Evolutionary conservation across 2,329 filamentous ascomycete species (phyloP), one percentile per base, ranked within the genome.

Genomic region (Aschersonia sp.): DNA sequence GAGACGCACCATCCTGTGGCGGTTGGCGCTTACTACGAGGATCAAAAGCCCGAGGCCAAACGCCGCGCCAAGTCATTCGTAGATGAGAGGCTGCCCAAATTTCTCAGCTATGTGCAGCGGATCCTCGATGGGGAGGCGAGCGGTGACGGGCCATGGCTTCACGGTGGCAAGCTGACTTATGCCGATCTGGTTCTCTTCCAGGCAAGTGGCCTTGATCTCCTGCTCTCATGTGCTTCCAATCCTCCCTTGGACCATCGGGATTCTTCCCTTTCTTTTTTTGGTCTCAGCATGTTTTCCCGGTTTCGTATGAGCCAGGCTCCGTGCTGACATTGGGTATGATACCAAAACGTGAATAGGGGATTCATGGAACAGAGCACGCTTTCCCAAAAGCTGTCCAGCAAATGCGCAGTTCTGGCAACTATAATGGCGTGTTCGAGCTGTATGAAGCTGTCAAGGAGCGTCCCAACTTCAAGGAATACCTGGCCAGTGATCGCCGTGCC

Each of bases 151-250:
- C 76, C 76, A 30, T 87, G 81, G 70, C 61, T 90, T 0, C 81
- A 86, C 43, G 81, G 79, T 0, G 72, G 69, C 0, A 66, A 67
- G 51, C 54, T 89, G 52, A 85, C 78, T 0, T 86, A 83, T 61
- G 85, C 83, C 11, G 85, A 90, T 59, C 67, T 84, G 45, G 81
- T 84, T 2, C 59, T 88, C 1, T 89, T 83, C 68, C 83, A 87
- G 63, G 79, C 82, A 51, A 50, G 67, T 43, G 11, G 8, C 12
- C 4, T 22, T 22, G 22, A 22, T 22, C 22, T 22, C 22, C 22
- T 22, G 22, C 22, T 22, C 22, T 22, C 22, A 22, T 22, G 22
- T 22, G 22, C 22, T 22, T 22, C 22, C 22, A 22, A 22, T 22
- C 2, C 22, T 22, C 2, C 22, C 22, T 22, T 22, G 22, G 22